phyloP scores from a whole-genome alignment of 2,329 filamentous ascomycete species.

The Aspergillus uvarum region DNA sequence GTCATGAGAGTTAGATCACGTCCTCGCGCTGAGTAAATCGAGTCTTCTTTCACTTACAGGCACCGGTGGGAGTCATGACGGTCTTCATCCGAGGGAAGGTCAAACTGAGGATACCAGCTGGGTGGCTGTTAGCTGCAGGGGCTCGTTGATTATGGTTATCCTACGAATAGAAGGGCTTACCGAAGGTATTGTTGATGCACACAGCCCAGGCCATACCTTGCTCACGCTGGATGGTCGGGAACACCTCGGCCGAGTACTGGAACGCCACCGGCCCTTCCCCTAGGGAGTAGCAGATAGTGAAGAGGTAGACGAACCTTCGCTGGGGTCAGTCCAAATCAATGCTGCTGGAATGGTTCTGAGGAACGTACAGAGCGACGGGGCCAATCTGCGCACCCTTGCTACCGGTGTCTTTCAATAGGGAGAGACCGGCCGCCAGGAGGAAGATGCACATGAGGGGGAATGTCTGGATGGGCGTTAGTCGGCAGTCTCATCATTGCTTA shows the following conservation, averaged over 20 bases:
- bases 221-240: slow-evolving; percentile 54
- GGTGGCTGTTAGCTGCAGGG: background rate
- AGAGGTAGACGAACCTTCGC: slow-evolving; percentile 60
- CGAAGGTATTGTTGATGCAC: slow-evolving; percentile 33
- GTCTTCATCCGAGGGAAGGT: slow-evolving; percentile 48
- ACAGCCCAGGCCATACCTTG: slow-evolving; percentile 29
- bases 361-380: slow-evolving; percentile 24
- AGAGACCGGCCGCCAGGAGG: slow-evolving; percentile 59
- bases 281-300: slow-evolving; percentile 61
- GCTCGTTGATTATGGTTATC: slow-evolving; percentile 9
- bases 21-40: no score
- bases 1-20: no score
- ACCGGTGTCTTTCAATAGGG: slow-evolving; percentile 46
- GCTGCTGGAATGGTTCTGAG: no score
- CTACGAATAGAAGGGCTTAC: slow-evolving; percentile 14
- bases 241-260: slow-evolving; percentile 55
- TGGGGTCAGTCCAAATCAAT: slow-evolving; percentile 39
- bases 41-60: slow-evolving; percentile 46
- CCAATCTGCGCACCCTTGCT: slow-evolving; percentile 35
- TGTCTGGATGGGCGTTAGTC: slow-evolving; percentile 46
- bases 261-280: slow-evolving; percentile 58
- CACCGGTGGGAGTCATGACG: slow-evolving; percentile 51
- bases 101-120: slow-evolving; percentile 47
- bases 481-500: background rate
- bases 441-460: slow-evolving; percentile 67